phyloP scores from a whole-genome alignment of 2,329 filamentous ascomycete species.

The Myriosclerotinia scirpicola region DNA sequence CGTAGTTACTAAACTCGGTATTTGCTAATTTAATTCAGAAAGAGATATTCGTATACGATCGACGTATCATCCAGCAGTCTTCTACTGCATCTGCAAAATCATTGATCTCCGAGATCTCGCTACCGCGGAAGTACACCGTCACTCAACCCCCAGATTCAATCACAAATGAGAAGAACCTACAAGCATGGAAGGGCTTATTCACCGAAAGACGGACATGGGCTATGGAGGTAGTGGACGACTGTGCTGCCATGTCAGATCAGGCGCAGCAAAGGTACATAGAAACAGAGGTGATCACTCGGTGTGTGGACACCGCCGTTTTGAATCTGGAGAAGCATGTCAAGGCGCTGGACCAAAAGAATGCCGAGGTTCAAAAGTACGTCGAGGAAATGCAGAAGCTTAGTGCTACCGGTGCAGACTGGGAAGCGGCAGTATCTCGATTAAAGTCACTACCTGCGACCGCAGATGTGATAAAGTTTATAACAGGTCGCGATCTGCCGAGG shows the following conservation, averaged over 20 bases:
- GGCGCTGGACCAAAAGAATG: conserved; percentile 68
- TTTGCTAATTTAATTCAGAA: conserved; percentile 52
- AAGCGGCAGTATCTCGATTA: conserved; percentile 65
- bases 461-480: conserved; percentile 67
- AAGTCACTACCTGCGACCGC: conserved; percentile 62
- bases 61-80: conserved; percentile 64
- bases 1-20: neutral
- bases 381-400: conserved; percentile 68
- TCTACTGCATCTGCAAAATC: conserved; percentile 48
- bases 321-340: conserved; percentile 78
- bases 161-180: conserved; percentile 73
- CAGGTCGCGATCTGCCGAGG: conserved; percentile 48
- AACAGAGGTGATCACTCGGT: conserved; percentile 74
- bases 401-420: conserved; percentile 64
- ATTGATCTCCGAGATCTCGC: conserved; percentile 50
- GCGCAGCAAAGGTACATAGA: conserved; percentile 68
- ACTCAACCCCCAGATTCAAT: conserved; percentile 79
- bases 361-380: conserved; percentile 70
- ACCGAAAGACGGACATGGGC: conserved; percentile 80
- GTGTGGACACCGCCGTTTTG: conserved; percentile 78
- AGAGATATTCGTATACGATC: conserved; percentile 91
- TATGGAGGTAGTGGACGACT: conserved; percentile 65
- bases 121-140: conserved; percentile 56
- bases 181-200: conserved; percentile 88
- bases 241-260: conserved; percentile 61